Percentiles rank a stretch among this genome's conserved stretches.
Evolutionary conservation across 2,329 filamentous ascomycete species (phyloP).

Genomic region (Aphanoascus verrucosus): DNA sequence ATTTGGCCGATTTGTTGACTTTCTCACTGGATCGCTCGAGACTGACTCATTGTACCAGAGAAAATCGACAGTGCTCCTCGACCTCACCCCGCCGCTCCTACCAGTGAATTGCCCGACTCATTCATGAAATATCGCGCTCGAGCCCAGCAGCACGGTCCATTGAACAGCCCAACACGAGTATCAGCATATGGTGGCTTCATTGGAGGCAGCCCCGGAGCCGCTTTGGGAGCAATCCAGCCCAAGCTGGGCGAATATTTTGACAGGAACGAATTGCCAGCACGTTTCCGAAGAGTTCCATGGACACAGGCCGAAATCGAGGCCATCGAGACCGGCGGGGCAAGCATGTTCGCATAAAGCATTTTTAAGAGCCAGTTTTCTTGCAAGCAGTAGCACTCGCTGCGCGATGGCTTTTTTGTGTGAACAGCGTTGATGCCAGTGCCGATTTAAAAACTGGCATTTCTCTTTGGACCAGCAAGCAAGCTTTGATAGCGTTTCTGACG

Average conservation of each 20-base stretch:
- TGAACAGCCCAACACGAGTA: slow-evolving; percentile 27
- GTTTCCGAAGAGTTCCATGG: slow-evolving; percentile 69
- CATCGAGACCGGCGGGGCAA: slow-evolving; percentile 84
- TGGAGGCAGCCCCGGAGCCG: slow-evolving; percentile 55
- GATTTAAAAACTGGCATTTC: background rate
- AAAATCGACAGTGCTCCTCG: slow-evolving; percentile 46
- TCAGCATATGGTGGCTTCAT: slow-evolving; percentile 24
- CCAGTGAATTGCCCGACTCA: slow-evolving; percentile 46
- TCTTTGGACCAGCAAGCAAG: background rate
- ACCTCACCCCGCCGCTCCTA: slow-evolving; percentile 49
- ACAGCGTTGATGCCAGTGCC: background rate
- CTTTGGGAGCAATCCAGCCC: slow-evolving; percentile 62
- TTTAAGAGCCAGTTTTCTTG: background rate
- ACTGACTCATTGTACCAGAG: slow-evolving; percentile 22
- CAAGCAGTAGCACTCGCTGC: slow-evolving; percentile 4
- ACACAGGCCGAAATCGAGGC: slow-evolving; percentile 83
- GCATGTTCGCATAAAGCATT: slow-evolving; percentile 41
- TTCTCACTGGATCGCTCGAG: background rate
- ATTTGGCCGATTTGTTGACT: background rate
- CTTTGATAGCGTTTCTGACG: background rate
- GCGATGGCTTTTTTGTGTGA: background rate
- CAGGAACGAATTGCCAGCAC: slow-evolving; percentile 69
- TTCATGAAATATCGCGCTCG: slow-evolving; percentile 53
- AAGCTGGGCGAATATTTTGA: slow-evolving; percentile 73
- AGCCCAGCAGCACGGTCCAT: slow-evolving; percentile 55